These are phyloP conservation scores for Taphrina wiesneri DNA, from an alignment of 1,139 yeast genomes.

Conservation along the genomic window DNA sequence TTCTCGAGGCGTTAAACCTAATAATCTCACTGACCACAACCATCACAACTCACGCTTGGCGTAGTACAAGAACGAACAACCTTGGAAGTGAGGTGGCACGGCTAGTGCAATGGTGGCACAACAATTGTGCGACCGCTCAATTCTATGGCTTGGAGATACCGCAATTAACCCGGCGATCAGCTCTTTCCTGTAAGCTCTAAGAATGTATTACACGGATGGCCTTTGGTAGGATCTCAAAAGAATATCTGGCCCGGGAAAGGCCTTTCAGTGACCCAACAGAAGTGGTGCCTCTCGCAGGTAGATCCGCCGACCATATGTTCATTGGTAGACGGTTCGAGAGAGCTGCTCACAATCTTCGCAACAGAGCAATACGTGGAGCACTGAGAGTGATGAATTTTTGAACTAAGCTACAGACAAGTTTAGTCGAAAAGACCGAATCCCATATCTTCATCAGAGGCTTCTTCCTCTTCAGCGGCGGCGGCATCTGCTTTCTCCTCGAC, in stretches of 20 bases:
- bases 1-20: no score
- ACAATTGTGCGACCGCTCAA: neutral
- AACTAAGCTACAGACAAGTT: constrained; percentile 42
- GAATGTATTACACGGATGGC: no score
- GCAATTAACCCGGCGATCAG: neutral
- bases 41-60: no score
- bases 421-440: constrained; percentile 99
- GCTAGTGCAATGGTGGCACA: constrained; percentile 7
- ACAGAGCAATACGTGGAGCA: neutral
- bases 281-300: no score
- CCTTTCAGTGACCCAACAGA: no score
- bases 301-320: no score
- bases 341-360: no score
- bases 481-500: constrained; percentile 72
- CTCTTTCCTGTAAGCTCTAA: no score
- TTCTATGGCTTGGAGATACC: neutral
- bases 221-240: no score
- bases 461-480: constrained; percentile 68
- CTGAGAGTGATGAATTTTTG: neutral
- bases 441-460: constrained; percentile 78
- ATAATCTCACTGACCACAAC: no score
- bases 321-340: no score
- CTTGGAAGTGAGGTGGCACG: neutral
- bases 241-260: no score
- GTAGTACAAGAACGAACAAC: neutral